phyloP scores from a whole-genome alignment of 768 basidiomycete genomes.

The Tulasnella sp. region DNA sequence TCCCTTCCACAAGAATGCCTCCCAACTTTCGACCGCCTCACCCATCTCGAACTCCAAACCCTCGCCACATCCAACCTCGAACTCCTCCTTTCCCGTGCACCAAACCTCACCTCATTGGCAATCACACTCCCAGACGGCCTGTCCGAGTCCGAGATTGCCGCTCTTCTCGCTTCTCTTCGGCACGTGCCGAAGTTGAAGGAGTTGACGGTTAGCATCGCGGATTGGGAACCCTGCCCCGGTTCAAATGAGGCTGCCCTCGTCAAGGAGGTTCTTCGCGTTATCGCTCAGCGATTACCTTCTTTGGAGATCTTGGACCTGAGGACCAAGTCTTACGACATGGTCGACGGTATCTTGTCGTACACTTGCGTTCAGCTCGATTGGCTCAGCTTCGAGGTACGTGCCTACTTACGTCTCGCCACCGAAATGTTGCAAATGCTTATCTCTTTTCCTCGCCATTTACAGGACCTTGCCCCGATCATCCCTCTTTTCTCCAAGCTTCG shows the following conservation, averaged over 20 bases:
- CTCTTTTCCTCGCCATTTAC: not conserved
- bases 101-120: not conserved
- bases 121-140: slow-evolving; percentile 4
- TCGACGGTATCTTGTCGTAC: not conserved
- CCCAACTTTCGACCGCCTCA: slow-evolving; percentile 3
- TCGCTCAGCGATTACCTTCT: slow-evolving; percentile 3
- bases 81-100: not conserved
- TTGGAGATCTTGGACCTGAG: slow-evolving; percentile 10
- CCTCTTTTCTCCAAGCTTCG: slow-evolving; percentile 7
- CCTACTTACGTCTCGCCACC: not conserved
- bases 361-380: not conserved
- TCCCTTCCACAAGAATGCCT: not conserved
- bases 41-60: slow-evolving; percentile 1
- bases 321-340: slow-evolving; percentile 1
- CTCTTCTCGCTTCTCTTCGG: not conserved
- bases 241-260: not conserved
- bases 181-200: slow-evolving; percentile 8
- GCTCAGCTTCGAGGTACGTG: slow-evolving; percentile 3
- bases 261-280: not conserved
- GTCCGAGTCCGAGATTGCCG: slow-evolving; percentile 1
- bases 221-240: not conserved
- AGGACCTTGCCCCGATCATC: slow-evolving; percentile 7
- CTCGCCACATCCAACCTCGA: not conserved
- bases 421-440: not conserved
- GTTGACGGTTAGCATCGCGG: not conserved